These are phyloP conservation scores for Pleurotus eryngii DNA, from an alignment of 768 basidiomycete genomes.

Conservation along the genomic window DNA sequence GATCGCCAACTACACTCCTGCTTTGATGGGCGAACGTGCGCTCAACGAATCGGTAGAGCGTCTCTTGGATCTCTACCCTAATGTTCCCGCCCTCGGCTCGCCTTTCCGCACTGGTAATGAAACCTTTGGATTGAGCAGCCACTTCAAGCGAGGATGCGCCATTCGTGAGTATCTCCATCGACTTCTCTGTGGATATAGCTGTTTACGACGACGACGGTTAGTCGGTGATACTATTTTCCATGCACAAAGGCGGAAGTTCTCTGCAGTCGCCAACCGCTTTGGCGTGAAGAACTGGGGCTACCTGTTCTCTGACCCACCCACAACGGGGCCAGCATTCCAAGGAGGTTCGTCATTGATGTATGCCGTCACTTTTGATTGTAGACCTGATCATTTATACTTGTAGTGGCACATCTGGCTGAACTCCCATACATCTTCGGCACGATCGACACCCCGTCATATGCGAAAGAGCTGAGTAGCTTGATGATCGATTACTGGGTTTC, in stretches of 20 bases:
- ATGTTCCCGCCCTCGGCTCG: slow-evolving; percentile 37
- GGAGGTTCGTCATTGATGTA: not conserved
- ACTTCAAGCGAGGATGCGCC: slow-evolving; percentile 36
- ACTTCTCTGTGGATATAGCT: not conserved
- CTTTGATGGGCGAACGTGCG: slow-evolving; percentile 15
- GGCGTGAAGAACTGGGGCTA: slow-evolving; percentile 34
- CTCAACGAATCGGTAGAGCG: slow-evolving; percentile 16
- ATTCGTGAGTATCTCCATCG: slow-evolving; percentile 13
- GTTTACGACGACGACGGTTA: not conserved
- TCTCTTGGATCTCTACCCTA: slow-evolving; percentile 37
- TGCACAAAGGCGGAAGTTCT: slow-evolving; percentile 29
- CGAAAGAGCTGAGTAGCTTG: slow-evolving; percentile 22
- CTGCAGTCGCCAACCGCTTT: slow-evolving; percentile 26
- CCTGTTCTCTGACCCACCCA: slow-evolving; percentile 32
- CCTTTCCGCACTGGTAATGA: slow-evolving; percentile 43
- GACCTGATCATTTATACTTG: not conserved
- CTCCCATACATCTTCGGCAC: slow-evolving; percentile 28
- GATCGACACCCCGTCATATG: slow-evolving; percentile 12
- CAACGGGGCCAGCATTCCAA: slow-evolving; percentile 1
- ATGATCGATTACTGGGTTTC: slow-evolving; percentile 48
- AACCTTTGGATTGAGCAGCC: slow-evolving; percentile 37
- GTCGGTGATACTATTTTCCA: slow-evolving; percentile 35
- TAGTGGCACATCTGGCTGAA: slow-evolving; percentile 30
- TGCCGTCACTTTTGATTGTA: not conserved
- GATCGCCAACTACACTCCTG: slow-evolving; percentile 22